Base-by-base conservation (phyloP, 768 basidiomycete species). In the Trametes cingulata region DNA sequence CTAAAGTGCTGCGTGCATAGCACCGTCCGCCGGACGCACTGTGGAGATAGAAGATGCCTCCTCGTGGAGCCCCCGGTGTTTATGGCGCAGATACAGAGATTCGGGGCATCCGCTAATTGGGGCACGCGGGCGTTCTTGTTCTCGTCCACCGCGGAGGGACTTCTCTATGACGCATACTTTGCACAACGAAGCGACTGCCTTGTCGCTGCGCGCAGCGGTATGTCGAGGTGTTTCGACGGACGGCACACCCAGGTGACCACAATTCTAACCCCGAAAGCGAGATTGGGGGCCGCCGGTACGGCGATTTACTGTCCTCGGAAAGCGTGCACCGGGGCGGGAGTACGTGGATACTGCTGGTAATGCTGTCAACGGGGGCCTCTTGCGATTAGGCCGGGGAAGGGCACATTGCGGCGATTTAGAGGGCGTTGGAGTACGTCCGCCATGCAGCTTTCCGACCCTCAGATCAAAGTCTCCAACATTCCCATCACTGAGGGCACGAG, bases 401-500 rank as follows among this genome's bases (percentile, higher is more conserved):
- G 6, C 9, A 19, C 19, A 9, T 36, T 9, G 22, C 37, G 45
- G 36, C 8, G 45, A 22, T 17, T 56, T 19, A 14, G 15, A 49
- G 56, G 56, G 47, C 36, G 56, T 27, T 57, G 56, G 56, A 57
- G 56, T 46, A 42, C 27, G 17, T 27, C 33, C 27, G 45, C 54
- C 55, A 45, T 56, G 35, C 24, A 17, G 20, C 17, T 7, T 17
- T 40, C 42, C 27, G n/a, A 35, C 47, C 56, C 56, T 47, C 37
- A 29, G 27, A 49, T 50, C 56, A 57, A 20, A 49, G 22, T 42
- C 56, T 49, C 56, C 56, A 57, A 57, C 27, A 39, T 47, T 57
- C 47, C 56, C 47, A 57, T 50, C 47, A 56, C 22, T n/a, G 29
- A 20, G 43, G 29, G 22, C 45, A 39, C 45, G 55, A 48, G 55